Percentiles rank a stretch among this genome's conserved stretches.
Conservation (phyloP, 2,329 filamentous ascomycete species). For the Aspergillus puulaauensis region DNA sequence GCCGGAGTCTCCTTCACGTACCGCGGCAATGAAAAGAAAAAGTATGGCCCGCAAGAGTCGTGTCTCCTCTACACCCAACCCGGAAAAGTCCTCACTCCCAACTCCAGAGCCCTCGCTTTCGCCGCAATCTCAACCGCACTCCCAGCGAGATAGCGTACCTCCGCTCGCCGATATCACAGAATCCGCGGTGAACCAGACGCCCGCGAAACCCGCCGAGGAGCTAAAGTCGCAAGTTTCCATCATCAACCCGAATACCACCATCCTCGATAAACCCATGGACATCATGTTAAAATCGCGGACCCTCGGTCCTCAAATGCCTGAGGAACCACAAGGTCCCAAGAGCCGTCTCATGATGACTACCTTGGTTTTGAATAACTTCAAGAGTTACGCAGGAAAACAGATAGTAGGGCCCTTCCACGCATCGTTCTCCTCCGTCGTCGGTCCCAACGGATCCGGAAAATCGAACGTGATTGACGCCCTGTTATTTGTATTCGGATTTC, state of each 20-base stretch:
- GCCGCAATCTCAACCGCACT: constrained; percentile 43
- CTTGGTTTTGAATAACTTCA: constrained; percentile 92
- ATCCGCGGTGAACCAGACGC: constrained; percentile 63
- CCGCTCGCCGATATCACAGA: constrained; percentile 74
- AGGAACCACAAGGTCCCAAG: constrained; percentile 75
- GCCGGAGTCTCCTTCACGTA: constrained; percentile 56
- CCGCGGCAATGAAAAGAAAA: constrained; percentile 67
- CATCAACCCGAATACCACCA: constrained; percentile 72
- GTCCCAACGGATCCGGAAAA: constrained; percentile 96
- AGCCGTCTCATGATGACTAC: constrained; percentile 90
- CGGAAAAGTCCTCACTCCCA: constrained; percentile 43
- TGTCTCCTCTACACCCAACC: constrained; percentile 41
- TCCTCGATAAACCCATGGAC: constrained; percentile 87
- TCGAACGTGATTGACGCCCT: constrained; percentile 98
- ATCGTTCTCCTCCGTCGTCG: constrained; percentile 96
- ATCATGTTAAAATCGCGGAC: constrained; percentile 86
- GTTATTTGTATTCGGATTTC: constrained; percentile 98
- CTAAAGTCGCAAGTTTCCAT: constrained; percentile 56
- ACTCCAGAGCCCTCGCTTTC: constrained; percentile 56
- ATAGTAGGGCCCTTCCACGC: constrained; percentile 95
- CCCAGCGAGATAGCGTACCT: constrained; percentile 48
- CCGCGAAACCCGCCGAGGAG: constrained; percentile 41
- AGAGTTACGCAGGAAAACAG: constrained; percentile 94
- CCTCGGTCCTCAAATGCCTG: constrained; percentile 60
- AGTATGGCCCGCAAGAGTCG: constrained; percentile 51